These are phyloP conservation scores for Asterochloris sp. DNA, from an alignment of 139 green algal species.

Conservation along the genomic window DNA sequence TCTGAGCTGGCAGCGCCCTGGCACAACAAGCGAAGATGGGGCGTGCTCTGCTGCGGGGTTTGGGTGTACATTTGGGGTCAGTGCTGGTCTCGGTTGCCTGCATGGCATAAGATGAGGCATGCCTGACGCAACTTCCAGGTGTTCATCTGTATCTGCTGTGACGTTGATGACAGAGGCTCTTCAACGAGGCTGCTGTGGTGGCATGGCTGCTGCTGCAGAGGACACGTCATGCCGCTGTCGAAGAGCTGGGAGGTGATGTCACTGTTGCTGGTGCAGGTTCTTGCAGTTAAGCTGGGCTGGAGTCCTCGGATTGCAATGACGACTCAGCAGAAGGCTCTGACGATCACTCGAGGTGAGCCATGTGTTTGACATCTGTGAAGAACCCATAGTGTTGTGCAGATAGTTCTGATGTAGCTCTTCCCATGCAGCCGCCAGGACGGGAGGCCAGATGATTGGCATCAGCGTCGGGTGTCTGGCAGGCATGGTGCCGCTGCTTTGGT, in stretches of 20 bases:
- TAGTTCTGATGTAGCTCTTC: neutral
- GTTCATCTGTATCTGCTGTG: neutral
- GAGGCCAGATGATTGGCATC: conserved; percentile 53
- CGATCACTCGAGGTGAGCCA: neutral
- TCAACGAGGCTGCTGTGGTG: too few relatives aligned
- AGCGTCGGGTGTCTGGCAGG: conserved; percentile 62
- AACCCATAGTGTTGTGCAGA: neutral
- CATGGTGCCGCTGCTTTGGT: conserved; percentile 51
- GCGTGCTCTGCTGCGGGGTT: neutral
- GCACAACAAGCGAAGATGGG: neutral
- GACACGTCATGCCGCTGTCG: too few relatives aligned
- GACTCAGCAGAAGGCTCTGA: neutral
- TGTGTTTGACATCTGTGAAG: neutral
- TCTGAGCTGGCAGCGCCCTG: neutral
- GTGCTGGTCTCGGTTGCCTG: neutral
- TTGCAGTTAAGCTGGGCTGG: neutral
- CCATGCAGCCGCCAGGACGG: conserved; percentile 36
- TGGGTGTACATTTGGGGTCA: too few relatives aligned
- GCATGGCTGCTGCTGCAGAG: too few relatives aligned
- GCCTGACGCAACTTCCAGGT: neutral
- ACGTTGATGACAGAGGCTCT: too few relatives aligned
- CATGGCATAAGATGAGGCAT: neutral
- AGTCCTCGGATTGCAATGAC: neutral
- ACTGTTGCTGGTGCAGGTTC: neutral
- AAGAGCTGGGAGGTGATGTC: neutral